Conservation (phyloP, 1,284 basidiomycete genomes). For the Trametes pubescens region DNA sequence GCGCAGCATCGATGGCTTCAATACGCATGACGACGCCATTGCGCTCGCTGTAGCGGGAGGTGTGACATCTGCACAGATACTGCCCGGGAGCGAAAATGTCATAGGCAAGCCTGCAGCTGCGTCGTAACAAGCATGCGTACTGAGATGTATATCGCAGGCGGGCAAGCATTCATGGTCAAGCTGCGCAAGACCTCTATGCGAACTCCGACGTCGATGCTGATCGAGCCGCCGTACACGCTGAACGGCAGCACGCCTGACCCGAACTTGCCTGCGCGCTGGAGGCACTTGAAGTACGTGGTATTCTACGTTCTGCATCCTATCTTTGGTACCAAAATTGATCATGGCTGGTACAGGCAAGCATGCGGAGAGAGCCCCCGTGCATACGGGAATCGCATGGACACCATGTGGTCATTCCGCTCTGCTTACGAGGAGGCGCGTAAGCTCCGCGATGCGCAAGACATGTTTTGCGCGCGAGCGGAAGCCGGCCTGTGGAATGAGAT, state of each 20-base stretch:
- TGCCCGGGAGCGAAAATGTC: slow-evolving; percentile 43
- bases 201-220: slow-evolving; percentile 53
- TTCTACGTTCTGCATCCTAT: neutral
- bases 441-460: slow-evolving; percentile 80
- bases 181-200: slow-evolving; percentile 54
- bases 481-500: slow-evolving; percentile 65
- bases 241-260: slow-evolving; percentile 44
- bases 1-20: slow-evolving; percentile 55
- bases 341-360: slow-evolving; percentile 55
- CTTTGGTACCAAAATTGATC: neutral
- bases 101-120: slow-evolving; percentile 36
- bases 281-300: slow-evolving; percentile 51
- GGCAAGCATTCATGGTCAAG: slow-evolving; percentile 63
- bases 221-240: slow-evolving; percentile 54
- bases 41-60: slow-evolving; percentile 54
- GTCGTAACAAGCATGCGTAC: no score
- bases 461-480: slow-evolving; percentile 67
- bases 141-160: slow-evolving; percentile 35
- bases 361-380: slow-evolving; percentile 60
- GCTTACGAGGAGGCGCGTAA: slow-evolving; percentile 77
- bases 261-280: slow-evolving; percentile 48
- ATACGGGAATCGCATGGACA: slow-evolving; percentile 65
- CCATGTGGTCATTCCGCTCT: slow-evolving; percentile 64
- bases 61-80: slow-evolving; percentile 55
- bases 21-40: slow-evolving; percentile 58